phyloP scores from a whole-genome alignment of 176 grass and related monocot genomes.

The Musa troglodytarum region DNA sequence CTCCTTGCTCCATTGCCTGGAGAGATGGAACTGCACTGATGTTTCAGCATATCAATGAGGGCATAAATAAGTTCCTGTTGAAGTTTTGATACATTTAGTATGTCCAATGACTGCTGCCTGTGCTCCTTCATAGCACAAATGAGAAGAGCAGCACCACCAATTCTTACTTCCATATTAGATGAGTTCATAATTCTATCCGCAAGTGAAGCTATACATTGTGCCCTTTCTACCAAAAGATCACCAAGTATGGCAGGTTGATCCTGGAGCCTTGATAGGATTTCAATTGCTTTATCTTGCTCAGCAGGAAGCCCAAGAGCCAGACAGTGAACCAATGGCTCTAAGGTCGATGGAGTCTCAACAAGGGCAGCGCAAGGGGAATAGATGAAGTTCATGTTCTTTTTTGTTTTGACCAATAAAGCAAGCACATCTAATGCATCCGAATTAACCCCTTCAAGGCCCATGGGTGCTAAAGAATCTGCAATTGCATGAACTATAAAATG shows the following conservation, averaged over 20 bases:
- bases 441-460: constrained; percentile 44
- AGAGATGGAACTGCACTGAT: constrained; percentile 36
- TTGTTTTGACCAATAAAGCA: constrained; percentile 52
- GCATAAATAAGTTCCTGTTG: constrained; percentile 56
- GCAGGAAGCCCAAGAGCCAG: constrained; percentile 56
- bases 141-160: constrained; percentile 56
- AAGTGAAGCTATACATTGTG: constrained; percentile 66
- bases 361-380: constrained; percentile 50
- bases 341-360: constrained; percentile 57
- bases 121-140: constrained; percentile 59
- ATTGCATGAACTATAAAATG: constrained; percentile 67
- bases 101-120: constrained; percentile 47
- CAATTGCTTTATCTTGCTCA: constrained; percentile 76
- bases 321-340: constrained; percentile 63
- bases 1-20: constrained; percentile 67
- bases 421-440: constrained; percentile 67
- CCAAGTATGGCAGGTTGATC: constrained; percentile 53
- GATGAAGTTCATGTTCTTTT: constrained; percentile 42
- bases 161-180: constrained; percentile 55
- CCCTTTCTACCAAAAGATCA: constrained; percentile 60
- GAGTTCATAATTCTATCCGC: constrained; percentile 62
- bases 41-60: constrained; percentile 72
- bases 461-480: constrained; percentile 60
- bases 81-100: constrained; percentile 56
- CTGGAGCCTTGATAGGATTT: constrained; percentile 75